Evolutionary conservation across 805 yeast species (phyloP).

Genomic region (Candida pseudofarinosa): DNA sequence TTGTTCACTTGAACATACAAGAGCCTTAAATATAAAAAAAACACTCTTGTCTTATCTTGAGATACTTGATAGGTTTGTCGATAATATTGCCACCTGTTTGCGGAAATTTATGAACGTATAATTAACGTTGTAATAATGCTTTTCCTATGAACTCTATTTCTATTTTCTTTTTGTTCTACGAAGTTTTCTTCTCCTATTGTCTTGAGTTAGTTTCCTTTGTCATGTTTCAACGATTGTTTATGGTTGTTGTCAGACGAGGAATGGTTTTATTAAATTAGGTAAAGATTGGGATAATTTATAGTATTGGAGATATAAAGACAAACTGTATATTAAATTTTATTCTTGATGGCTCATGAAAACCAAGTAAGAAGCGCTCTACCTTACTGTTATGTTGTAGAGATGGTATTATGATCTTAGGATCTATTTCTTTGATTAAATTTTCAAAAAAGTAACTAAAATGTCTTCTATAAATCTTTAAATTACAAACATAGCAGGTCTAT

Average conservation of each 20-base stretch:
- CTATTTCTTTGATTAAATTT: no score
- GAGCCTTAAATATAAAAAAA: neutral
- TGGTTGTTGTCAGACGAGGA: neutral
- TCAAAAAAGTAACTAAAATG: no score
- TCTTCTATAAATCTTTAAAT: neutral
- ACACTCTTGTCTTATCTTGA: neutral
- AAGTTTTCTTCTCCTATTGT: neutral
- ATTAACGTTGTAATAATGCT: neutral
- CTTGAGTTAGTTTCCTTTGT: neutral
- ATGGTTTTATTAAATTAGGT: neutral
- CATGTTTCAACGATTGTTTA: neutral
- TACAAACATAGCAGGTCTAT: neutral
- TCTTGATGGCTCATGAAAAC: neutral
- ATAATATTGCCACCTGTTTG: neutral
- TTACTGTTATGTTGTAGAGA: no score
- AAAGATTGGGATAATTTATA: neutral
- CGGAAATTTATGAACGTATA: neutral
- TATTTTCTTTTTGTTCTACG: neutral
- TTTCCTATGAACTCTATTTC: neutral
- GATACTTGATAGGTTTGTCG: neutral
- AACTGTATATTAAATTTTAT: neutral
- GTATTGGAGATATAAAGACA: neutral
- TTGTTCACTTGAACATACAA: constrained; percentile 23
- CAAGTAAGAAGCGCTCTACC: neutral
- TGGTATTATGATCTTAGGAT: no score